These are phyloP conservation scores for Elymus sibiricus DNA, from an alignment of 176 grass and related monocot species.

Conservation along the genomic window DNA sequence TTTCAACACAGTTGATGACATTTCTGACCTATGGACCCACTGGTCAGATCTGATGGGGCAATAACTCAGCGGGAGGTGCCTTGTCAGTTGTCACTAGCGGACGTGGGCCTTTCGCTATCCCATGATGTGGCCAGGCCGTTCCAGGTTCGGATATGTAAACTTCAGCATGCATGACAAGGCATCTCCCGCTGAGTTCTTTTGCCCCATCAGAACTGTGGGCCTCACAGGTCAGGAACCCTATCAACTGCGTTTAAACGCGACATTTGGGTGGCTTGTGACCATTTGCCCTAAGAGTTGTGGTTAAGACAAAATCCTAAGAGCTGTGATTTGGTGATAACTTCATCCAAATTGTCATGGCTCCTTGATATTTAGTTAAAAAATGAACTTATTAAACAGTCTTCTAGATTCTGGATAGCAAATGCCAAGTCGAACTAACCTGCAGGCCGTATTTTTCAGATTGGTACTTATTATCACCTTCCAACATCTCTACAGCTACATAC, in stretches of 20 bases:
- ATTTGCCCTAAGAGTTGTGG: neutral
- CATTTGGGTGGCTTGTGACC: neutral
- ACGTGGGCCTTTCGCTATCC: neutral
- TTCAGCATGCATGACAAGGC: neutral
- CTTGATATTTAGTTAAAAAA: neutral
- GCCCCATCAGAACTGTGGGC: neutral
- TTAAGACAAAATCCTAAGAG: too few relatives aligned
- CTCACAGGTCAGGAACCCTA: neutral
- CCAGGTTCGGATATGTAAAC: neutral
- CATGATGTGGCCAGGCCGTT: neutral
- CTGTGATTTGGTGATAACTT: neutral
- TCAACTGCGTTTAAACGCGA: neutral
- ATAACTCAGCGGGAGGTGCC: neutral
- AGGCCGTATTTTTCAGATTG: conserved; percentile 72
- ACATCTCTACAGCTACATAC: conserved; percentile 70
- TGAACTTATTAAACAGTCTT: neutral
- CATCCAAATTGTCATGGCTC: neutral
- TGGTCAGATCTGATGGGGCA: neutral
- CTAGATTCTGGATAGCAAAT: neutral
- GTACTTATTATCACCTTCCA: conserved; percentile 82
- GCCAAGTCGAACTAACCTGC: conserved; percentile 42
- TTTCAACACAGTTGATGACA: neutral
- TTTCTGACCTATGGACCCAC: neutral
- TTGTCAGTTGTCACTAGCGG: neutral
- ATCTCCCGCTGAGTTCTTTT: neutral